Evolutionary conservation across 257 asterid genomes (phyloP), one percentile per base, ranked within the genome.

Genomic region (Knoxia roxburghii): DNA sequence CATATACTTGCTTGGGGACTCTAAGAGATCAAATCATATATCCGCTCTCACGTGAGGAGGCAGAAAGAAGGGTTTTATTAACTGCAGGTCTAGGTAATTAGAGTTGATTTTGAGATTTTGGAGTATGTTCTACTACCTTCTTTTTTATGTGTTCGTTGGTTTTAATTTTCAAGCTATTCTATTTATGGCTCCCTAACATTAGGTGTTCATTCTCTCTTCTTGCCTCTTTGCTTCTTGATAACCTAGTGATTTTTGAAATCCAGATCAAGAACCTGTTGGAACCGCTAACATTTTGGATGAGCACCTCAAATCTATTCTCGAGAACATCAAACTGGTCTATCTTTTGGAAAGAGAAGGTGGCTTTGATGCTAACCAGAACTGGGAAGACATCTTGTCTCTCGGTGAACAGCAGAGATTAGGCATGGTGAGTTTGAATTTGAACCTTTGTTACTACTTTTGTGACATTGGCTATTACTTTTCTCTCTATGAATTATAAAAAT

Each of bases 351-450:
- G 99, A 80, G 97, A 94, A 85, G 96, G 99, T 61, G 95, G 96
- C 33, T 90, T 94, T 92, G 99, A 85, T 74, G 62, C 95, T 41
- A 75, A 58, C 79, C 91, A 77, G 80, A 94, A 90, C 86, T 94
- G 99, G 99, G 99, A 90, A 81, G 99, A 94, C 78, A 90, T 90
- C 76, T 74, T 94, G 58, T 94, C 99, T 57, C 97, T 94, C 59
- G 99, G 99, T 66, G 99, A 94, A 79, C 99, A 94, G 65, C 99
- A 94, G 71, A 87, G 99, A 68, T 68, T 94, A 45, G 99, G 99
- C 81, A 94, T 94, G 97, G 99, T 94, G 71, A 67, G 95, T 73
- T 67, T 62, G 46, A 43, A 52, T 60, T 21, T 61, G 51, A 50
- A 53, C 18, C 21, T 32, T 33, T 37, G 41, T 9, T 68, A 8